A percentile compares a stretch with the other conserved stretches of the same genome.
phyloP scores from a whole-genome alignment of 768 basidiomycete genomes.

The Hericium erinaceus region DNA sequence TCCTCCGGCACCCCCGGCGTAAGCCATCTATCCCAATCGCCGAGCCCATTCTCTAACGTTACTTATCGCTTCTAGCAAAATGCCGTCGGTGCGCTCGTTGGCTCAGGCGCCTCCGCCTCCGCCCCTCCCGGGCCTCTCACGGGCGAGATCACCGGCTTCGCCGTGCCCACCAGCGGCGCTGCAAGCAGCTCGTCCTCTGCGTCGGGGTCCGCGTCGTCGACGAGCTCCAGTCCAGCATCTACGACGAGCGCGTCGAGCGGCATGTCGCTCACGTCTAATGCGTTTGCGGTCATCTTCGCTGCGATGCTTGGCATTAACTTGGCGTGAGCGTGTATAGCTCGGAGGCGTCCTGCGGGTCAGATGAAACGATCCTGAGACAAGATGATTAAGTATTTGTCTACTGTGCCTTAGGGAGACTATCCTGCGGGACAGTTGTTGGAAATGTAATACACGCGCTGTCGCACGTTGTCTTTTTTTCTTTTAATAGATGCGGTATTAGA shows the following conservation, averaged over 20 bases:
- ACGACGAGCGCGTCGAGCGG: neutral
- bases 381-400: no score
- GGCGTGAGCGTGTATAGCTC: neutral
- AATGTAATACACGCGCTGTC: neutral
- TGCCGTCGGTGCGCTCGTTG: constrained; percentile 29
- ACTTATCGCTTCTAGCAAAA: constrained; percentile 20
- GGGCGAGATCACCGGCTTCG: constrained; percentile 23
- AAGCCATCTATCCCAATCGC: constrained; percentile 21
- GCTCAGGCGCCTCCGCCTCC: constrained; percentile 40
- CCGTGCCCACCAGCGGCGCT: constrained; percentile 16
- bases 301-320: neutral
- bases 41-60: neutral
- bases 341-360: neutral
- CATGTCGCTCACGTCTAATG: neutral
- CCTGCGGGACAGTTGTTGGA: neutral
- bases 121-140: constrained; percentile 31
- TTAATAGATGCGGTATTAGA: no score
- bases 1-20: constrained; percentile 25
- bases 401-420: no score
- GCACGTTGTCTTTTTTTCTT: neutral
- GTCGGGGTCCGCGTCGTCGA: neutral
- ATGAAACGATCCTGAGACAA: no score
- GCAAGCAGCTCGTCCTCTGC: neutral
- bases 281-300: neutral
- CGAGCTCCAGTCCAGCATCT: neutral